Base-by-base conservation (phyloP, 495 filamentous ascomycete genomes). In the Podospora conica region DNA sequence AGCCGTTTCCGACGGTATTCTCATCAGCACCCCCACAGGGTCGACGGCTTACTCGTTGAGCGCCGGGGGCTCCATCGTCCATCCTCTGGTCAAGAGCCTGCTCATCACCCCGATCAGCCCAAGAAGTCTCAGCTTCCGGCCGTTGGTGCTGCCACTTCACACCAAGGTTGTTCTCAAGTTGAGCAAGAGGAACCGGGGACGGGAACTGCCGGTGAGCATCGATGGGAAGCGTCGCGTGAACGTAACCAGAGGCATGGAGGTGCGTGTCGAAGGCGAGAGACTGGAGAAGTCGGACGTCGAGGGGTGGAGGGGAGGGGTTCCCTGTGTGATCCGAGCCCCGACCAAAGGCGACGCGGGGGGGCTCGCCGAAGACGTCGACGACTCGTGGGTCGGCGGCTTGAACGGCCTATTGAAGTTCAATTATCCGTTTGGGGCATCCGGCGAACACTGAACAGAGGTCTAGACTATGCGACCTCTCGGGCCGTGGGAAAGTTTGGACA, bases 371-470 rank as follows among this genome's bases (percentile, higher is more conserved):
- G 88, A 90, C 69, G n/a, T n/a, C n/a, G 87, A 88, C 68, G 95
- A 98, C 75, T 91, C 91, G 15, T 98, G 96, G 96, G 95, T 98
- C 18, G 95, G 94, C 1, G 95, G 96, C 8, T 76, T 98, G 77
- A 98, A 97, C 77, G 91, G 91, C 58, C 74, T 98, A 70, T 79
- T 98, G 71, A 98, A 98, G 79, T 98, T 98, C 71, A 98, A 98
- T 75, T 90, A 97, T 79, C 93, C 96, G 3, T 97, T 98, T 81
- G 95, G 95, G 0, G 92, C 96, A 54, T 60, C 65, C 23, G 60
- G 60, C 9, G 68, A 70, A 21, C 66, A 62, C 7, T 68, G 56
- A 66, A 22, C 18, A 40, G 33, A 40, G 15, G 12, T 27, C 25
- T 27, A 27, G 12, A 3, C 25, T 27, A 27, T 27, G 25, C 25